These are phyloP conservation scores for Zygosaccharomyces pseudobailii DNA, from an alignment of 1,139 yeast species.

Conservation along the genomic window DNA sequence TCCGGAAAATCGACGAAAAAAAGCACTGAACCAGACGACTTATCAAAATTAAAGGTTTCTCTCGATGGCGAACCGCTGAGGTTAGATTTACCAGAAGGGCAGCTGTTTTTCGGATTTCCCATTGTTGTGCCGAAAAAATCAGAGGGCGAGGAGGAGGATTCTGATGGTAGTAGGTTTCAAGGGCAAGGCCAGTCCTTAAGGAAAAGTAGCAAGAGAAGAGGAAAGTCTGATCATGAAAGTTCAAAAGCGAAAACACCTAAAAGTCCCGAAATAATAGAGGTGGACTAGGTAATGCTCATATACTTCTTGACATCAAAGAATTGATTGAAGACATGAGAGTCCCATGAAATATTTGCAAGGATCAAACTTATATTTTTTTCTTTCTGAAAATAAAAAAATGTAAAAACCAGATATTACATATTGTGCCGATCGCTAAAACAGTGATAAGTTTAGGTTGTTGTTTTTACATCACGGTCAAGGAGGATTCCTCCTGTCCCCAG, in stretches of 20 bases:
- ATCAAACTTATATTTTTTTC: not conserved
- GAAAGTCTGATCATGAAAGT: slow-evolving; percentile 41
- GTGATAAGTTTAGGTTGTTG: too few relatives aligned
- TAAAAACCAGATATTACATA: too few relatives aligned
- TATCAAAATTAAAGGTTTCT: slow-evolving; percentile 26
- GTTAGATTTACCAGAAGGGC: slow-evolving; percentile 72
- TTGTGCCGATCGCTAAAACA: too few relatives aligned
- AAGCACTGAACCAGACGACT: slow-evolving; percentile 10
- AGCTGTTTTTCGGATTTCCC: slow-evolving; percentile 91
- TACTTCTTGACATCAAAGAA: too few relatives aligned
- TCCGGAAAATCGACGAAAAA: slow-evolving; percentile 51
- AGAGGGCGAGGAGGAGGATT: slow-evolving; percentile 37
- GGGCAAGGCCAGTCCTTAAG: slow-evolving; percentile 73
- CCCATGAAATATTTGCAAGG: not conserved
- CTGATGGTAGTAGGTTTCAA: slow-evolving; percentile 37
- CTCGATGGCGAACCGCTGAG: slow-evolving; percentile 62
- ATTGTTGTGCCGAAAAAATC: slow-evolving; percentile 57
- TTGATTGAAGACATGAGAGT: not conserved
- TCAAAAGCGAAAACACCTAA: slow-evolving; percentile 43
- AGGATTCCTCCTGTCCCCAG: slow-evolving; percentile 11
- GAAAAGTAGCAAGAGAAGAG: slow-evolving; percentile 70
- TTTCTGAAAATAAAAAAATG: too few relatives aligned
- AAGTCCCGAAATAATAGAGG: slow-evolving; percentile 75
- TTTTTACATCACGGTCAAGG: not conserved
- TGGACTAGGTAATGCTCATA: slow-evolving; percentile 44